Evolutionary conservation across 2,329 filamentous ascomycete species (phyloP).

Genomic region (Aspergillus ustus): DNA sequence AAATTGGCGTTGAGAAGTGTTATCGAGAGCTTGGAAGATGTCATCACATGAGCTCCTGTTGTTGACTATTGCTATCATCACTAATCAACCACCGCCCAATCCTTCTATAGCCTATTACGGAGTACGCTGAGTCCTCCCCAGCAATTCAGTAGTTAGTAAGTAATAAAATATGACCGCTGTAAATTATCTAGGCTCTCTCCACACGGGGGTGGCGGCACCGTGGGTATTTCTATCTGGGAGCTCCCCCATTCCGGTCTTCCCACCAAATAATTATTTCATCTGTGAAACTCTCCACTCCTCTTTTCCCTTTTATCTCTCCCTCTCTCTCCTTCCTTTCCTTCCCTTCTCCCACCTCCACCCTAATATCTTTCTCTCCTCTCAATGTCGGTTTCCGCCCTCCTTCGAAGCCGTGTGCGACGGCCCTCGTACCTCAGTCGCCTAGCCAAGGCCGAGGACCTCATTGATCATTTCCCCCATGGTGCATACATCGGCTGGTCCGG

Average conservation of each 20-base stretch:
- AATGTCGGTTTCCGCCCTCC: slow-evolving; percentile 69
- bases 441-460: slow-evolving; percentile 75
- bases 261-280: slow-evolving; percentile 4
- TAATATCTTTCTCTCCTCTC: slow-evolving; percentile 19
- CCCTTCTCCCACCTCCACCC: slow-evolving; percentile 18
- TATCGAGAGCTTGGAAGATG: neutral
- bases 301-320: slow-evolving; percentile 13
- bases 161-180: neutral
- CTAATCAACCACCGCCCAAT: neutral
- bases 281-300: slow-evolving; percentile 1
- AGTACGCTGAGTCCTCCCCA: neutral
- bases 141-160: neutral
- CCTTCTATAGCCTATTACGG: neutral
- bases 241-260: neutral
- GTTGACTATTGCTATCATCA: neutral
- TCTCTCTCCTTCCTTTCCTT: slow-evolving; percentile 19
- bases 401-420: slow-evolving; percentile 75
- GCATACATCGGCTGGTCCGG: slow-evolving; percentile 91
- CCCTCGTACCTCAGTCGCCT: slow-evolving; percentile 81
- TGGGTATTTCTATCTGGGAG: slow-evolving; percentile 24
- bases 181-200: slow-evolving; percentile 18
- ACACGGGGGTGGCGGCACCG: slow-evolving; percentile 21
- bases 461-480: slow-evolving; percentile 80
- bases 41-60: neutral
- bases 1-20: neutral